Evolutionary conservation across 83 land plant species (phyloP), one percentile per base, ranked within the genome.

Genomic region (Picea engelmannii): DNA sequence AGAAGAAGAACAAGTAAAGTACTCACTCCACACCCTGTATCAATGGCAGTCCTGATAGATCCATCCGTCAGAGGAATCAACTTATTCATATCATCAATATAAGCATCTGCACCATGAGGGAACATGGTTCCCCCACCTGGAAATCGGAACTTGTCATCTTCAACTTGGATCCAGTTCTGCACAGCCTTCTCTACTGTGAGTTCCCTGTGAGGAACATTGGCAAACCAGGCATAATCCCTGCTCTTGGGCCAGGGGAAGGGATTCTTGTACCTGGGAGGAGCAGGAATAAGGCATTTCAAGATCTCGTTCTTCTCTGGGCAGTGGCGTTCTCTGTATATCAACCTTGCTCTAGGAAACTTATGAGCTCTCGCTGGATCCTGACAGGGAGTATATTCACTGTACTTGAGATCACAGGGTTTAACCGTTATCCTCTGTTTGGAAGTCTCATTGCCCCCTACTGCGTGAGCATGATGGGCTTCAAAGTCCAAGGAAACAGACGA

Each of bases 61-160:
- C 91, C 91, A 20, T 49, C 80, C 55, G 69, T 79, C 62, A 89
- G 27, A 78, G 87, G 87, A 35, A 89, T 73, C 55, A 87, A 21
- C 66, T 23, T 76, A 31, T 75, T 69, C 31, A 89, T 89, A 81
- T 82, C 80, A n/a, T 81, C 84, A 66, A 89, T 82, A 65, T 89
- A 89, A 25, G 80, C 80, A 59, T 87, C 75, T 27, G 86, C 85
- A 42, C 90, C 90, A 38, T 24, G 44, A 21, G 76, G 68, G 42
- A 88, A 88, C 76, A 83, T 82, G 23, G 85, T 88, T 23, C 89
- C 89, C n/a, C 90, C 90, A 8, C 89, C 89, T 31, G 86, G 90
- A 75, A 88, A 88, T 16, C 40, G 76, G 40, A 88, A 76, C 55
- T 49, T 52, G 9, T 86, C 86, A n/a, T 83, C 86, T 66, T 81